phyloP scores from a whole-genome alignment of 345 rosid species.

The Pelargonium nanum region DNA sequence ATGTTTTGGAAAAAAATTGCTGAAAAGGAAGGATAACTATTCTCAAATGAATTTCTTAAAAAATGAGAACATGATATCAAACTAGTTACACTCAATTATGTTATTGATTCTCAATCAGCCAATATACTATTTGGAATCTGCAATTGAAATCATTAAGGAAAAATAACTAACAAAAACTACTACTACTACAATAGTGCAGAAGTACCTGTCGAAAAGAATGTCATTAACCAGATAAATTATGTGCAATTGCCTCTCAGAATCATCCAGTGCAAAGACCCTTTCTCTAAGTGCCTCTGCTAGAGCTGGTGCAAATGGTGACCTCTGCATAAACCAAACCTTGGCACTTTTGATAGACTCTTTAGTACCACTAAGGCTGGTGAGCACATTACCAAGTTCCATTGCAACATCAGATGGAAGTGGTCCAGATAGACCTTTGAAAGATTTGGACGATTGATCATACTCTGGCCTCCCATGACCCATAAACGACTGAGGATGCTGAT shows the following conservation, averaged over 20 bases:
- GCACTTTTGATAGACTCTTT: slow-evolving; percentile 97
- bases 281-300: slow-evolving; percentile 87
- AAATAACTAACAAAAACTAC: not conserved
- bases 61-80: too few relatives aligned
- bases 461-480: slow-evolving; percentile 51
- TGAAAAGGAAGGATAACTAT: too few relatives aligned
- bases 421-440: slow-evolving; percentile 69
- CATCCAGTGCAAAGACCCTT: slow-evolving; percentile 71
- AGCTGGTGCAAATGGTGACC: slow-evolving; percentile 89
- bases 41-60: too few relatives aligned
- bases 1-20: too few relatives aligned
- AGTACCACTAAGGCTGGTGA: slow-evolving; percentile 79
- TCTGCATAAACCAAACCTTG: slow-evolving; percentile 98
- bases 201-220: slow-evolving; percentile 92
- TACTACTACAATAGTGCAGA: slow-evolving; percentile 4
- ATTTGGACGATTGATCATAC: slow-evolving; percentile 54
- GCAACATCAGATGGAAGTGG: slow-evolving; percentile 88
- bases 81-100: too few relatives aligned
- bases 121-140: not conserved
- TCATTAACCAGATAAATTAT: slow-evolving; percentile 89
- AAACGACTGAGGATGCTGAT: slow-evolving; percentile 60
- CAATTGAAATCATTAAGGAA: not conserved
- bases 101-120: not conserved
- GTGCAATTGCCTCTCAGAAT: slow-evolving; percentile 89
- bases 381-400: slow-evolving; percentile 57